A percentile compares a stretch with the other conserved stretches of the same genome.
Evolutionary conservation across 202 grass and related monocot genomes (phyloP).

Genomic region (Cymbopogon flexuosus): DNA sequence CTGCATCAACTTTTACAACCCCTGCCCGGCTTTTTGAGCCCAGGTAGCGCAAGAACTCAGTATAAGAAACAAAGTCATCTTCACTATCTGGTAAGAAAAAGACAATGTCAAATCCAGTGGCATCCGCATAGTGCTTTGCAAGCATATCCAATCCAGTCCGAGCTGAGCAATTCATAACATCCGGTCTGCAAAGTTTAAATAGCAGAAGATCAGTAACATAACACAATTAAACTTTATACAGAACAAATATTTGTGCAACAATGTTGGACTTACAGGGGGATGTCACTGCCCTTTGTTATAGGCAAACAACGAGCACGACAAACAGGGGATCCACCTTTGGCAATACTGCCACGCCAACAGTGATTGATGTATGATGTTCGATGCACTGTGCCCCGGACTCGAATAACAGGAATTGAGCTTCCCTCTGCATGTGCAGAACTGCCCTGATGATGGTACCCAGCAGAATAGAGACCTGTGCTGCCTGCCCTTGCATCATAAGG

Average conservation of each 20-base stretch:
- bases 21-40: conserved; percentile 82
- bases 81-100: conserved; percentile 90
- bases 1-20: conserved; percentile 82
- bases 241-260: conserved; percentile 12
- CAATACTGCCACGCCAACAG: conserved; percentile 67
- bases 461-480: conserved; percentile 23
- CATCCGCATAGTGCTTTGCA: conserved; percentile 63
- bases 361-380: conserved; percentile 47
- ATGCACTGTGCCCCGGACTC: conserved; percentile 40
- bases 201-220: conserved; percentile 5
- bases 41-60: conserved; percentile 82
- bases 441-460: conserved; percentile 33
- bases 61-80: conserved; percentile 88
- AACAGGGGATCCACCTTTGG: conserved; percentile 83
- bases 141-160: conserved; percentile 89
- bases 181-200: conserved; percentile 52
- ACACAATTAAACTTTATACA: conserved; percentile 10
- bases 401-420: conserved; percentile 51
- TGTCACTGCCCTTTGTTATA: conserved; percentile 61
- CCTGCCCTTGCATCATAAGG: conserved; percentile 39
- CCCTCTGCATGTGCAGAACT: conserved; percentile 37
- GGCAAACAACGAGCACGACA: conserved; percentile 84
- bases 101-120: conserved; percentile 68
- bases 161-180: conserved; percentile 72
- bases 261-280: conserved; percentile 68